Evolutionary conservation across 176 grass and related monocot species (phyloP).

Genomic region (Bolboschoenus planiculmis): DNA sequence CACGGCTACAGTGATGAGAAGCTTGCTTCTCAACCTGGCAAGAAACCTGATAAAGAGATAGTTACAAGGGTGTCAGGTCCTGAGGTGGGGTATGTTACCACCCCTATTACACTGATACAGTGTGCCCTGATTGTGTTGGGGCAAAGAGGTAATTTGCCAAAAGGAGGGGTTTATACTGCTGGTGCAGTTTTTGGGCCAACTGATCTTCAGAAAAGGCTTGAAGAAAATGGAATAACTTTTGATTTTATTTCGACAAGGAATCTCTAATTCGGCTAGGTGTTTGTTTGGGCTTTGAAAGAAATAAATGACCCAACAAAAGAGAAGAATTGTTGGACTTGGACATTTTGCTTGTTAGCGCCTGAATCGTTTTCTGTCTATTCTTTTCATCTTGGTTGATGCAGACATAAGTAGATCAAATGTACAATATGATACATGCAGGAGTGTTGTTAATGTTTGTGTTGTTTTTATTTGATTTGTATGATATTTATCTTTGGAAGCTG

Average conservation of each 20-base stretch:
- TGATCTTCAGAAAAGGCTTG: constrained; percentile 56
- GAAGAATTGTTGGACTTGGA: background rate
- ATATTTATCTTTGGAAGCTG: background rate
- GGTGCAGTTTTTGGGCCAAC: constrained; percentile 62
- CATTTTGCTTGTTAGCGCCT: background rate
- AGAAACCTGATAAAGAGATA: constrained; percentile 61
- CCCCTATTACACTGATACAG: constrained; percentile 70
- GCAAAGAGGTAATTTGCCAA: constrained; percentile 55
- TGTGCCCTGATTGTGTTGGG: constrained; percentile 58
- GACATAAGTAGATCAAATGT: constrained; percentile 2
- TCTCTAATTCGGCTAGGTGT: background rate
- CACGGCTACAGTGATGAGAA: constrained; percentile 38
- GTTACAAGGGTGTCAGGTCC: constrained; percentile 67
- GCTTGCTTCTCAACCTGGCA: constrained; percentile 22
- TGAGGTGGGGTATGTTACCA: constrained; percentile 70
- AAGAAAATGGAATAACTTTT: constrained; percentile 70
- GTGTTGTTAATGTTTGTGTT: background rate
- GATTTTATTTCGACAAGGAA: constrained; percentile 40
- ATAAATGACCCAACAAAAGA: background rate
- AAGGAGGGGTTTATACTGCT: constrained; percentile 64
- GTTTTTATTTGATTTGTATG: background rate
- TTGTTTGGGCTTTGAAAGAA: background rate
- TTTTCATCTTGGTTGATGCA: background rate
- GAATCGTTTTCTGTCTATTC: background rate
- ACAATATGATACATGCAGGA: background rate